Conservation (phyloP, 495 filamentous ascomycete genomes). For the Aspergillus homomorphus region DNA sequence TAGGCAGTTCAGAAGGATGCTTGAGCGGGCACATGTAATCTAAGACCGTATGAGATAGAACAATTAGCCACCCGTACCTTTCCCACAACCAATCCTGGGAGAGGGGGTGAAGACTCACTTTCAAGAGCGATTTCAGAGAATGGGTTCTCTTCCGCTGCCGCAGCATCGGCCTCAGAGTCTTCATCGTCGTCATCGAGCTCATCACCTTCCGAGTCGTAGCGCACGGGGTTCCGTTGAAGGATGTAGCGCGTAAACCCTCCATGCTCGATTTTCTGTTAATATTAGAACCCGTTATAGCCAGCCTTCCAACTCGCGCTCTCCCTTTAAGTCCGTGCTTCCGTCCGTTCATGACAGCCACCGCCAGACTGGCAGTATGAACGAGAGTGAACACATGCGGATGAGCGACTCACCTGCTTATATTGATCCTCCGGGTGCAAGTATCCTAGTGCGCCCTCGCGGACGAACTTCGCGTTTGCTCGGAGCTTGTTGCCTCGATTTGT, state of each 20-base stretch:
- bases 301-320: neutral
- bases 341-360: neutral
- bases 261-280: slow-evolving; percentile 70
- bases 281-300: slow-evolving; percentile 2
- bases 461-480: slow-evolving; percentile 74
- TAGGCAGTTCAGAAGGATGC: slow-evolving; percentile 76
- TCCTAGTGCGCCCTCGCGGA: slow-evolving; percentile 72
- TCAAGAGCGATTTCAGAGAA: slow-evolving; percentile 80
- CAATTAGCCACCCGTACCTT: slow-evolving; percentile 7
- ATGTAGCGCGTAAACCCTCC: slow-evolving; percentile 82
- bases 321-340: neutral
- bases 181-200: slow-evolving; percentile 71
- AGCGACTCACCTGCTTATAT: slow-evolving; percentile 74
- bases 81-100: neutral
- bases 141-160: slow-evolving; percentile 74
- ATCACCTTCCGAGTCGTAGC: slow-evolving; percentile 83
- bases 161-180: slow-evolving; percentile 70
- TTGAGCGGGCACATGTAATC: slow-evolving; percentile 86
- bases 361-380: neutral
- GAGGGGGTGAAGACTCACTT: slow-evolving; percentile 47
- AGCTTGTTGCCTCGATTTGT: slow-evolving; percentile 94
- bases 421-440: slow-evolving; percentile 64
- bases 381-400: slow-evolving; percentile 2
- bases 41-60: slow-evolving; percentile 30
- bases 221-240: slow-evolving; percentile 68